phyloP scores from a whole-genome alignment of 495 filamentous ascomycete genomes.

The Beverwykella pulmonaria region DNA sequence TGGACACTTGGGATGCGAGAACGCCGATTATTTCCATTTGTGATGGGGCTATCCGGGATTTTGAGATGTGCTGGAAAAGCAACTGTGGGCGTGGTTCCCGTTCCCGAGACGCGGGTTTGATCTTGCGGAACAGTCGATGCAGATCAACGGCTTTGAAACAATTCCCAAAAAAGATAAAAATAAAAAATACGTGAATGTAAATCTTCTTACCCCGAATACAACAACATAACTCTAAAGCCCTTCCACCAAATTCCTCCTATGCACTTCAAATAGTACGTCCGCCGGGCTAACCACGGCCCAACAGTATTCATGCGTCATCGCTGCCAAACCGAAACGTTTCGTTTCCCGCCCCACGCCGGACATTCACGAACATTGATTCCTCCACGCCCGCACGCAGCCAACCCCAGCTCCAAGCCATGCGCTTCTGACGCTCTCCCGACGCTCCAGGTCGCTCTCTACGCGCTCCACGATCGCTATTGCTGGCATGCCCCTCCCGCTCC shows the following conservation, averaged over 20 bases:
- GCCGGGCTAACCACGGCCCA: background rate
- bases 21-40: background rate
- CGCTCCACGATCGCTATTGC: slow-evolving; percentile 2
- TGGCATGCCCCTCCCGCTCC: slow-evolving; percentile 20
- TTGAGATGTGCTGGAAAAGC: background rate
- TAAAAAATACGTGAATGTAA: background rate
- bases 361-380: background rate
- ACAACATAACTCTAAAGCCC: background rate
- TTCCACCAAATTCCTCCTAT: background rate
- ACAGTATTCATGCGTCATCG: background rate
- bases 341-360: background rate
- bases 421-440: slow-evolving; percentile 5
- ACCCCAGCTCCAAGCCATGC: slow-evolving; percentile 1
- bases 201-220: background rate
- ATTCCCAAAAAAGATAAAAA: background rate
- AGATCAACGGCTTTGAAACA: background rate
- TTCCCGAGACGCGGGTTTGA: background rate
- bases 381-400: background rate
- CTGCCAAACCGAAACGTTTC: background rate
- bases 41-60: background rate
- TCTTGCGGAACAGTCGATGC: background rate
- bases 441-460: background rate
- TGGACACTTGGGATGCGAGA: background rate
- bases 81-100: background rate
- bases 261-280: background rate